These are phyloP conservation scores for Hypholoma fasciculare DNA, from an alignment of 768 basidiomycete species.

Conservation along the genomic window DNA sequence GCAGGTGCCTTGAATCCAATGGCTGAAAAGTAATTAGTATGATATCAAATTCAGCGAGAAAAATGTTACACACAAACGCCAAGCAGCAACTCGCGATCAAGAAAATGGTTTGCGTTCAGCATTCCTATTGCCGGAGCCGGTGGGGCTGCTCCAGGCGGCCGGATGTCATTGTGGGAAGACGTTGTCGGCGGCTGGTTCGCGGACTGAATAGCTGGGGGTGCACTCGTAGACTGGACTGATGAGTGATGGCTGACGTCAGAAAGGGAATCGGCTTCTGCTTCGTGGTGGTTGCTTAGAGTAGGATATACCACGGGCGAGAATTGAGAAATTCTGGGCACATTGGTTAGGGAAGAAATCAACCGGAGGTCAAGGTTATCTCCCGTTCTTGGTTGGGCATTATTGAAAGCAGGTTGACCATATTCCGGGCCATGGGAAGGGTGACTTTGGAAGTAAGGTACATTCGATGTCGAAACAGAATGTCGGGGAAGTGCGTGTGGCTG, in stretches of 20 bases:
- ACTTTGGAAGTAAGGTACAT: background rate
- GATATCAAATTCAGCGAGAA: background rate
- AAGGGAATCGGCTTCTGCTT: conserved; percentile 17
- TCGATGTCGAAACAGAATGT: background rate
- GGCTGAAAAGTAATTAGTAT: conserved; percentile 39
- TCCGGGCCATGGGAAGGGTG: background rate
- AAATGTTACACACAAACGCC: conserved; percentile 60
- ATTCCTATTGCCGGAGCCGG: conserved; percentile 12
- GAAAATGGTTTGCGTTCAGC: conserved; percentile 47
- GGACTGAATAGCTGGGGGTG: background rate
- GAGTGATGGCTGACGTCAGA: conserved; percentile 19
- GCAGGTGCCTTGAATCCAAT: conserved; percentile 65
- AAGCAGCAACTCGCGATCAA: conserved; percentile 56
- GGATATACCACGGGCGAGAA: conserved; percentile 12
- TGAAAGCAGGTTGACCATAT: background rate
- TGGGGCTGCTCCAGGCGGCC: background rate
- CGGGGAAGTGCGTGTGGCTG: background rate
- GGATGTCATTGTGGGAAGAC: background rate
- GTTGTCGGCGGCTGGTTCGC: conserved; percentile 2
- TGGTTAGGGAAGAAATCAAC: background rate
- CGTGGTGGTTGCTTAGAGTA: conserved; percentile 13
- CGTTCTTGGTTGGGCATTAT: background rate
- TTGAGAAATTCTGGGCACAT: background rate
- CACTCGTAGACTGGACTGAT: conserved; percentile 9
- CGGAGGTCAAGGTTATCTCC: background rate